Percentiles rank a stretch among this genome's conserved stretches.
phyloP scores from a whole-genome alignment of 108 stramenopile genomes.

The Nitzschia sp. region DNA sequence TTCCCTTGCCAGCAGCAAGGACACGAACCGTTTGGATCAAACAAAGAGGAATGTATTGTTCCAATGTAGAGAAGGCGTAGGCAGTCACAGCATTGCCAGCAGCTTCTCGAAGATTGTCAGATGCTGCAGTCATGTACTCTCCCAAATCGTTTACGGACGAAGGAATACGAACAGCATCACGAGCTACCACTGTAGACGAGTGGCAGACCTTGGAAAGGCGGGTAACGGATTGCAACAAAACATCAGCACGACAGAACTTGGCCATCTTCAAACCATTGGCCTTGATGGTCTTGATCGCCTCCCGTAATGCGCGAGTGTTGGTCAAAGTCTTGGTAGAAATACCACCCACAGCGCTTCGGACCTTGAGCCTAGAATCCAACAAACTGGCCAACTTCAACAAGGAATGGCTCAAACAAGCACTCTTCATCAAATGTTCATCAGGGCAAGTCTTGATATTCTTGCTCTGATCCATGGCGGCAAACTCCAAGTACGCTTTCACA shows the following conservation, averaged over 20 bases:
- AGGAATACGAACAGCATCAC: slow-evolving; percentile 82
- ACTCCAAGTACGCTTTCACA: slow-evolving; percentile 59
- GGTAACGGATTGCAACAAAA: slow-evolving; percentile 72
- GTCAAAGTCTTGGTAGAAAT: slow-evolving; percentile 55
- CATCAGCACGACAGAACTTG: slow-evolving; percentile 81
- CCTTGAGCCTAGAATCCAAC: slow-evolving; percentile 68
- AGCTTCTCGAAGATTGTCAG: slow-evolving; percentile 80
- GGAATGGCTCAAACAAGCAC: slow-evolving; percentile 69
- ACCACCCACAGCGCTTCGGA: slow-evolving; percentile 54
- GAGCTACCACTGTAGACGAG: slow-evolving; percentile 76
- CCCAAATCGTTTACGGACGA: slow-evolving; percentile 84
- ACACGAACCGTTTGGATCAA: slow-evolving; percentile 81
- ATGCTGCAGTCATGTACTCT: slow-evolving; percentile 77
- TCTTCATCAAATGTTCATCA: slow-evolving; percentile 80
- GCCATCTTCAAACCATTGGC: slow-evolving; percentile 76
- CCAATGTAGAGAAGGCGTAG: slow-evolving; percentile 77
- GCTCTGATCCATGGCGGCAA: slow-evolving; percentile 51
- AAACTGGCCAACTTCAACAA: slow-evolving; percentile 73
- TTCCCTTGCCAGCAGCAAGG: slow-evolving; percentile 68
- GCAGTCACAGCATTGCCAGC: slow-evolving; percentile 84
- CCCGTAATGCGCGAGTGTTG: slow-evolving; percentile 65
- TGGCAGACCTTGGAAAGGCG: slow-evolving; percentile 77
- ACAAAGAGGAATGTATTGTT: slow-evolving; percentile 82
- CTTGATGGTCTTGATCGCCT: slow-evolving; percentile 79
- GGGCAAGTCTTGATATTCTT: slow-evolving; percentile 53